These are phyloP conservation scores for Asclepias syriaca DNA, from an alignment of 257 asterid genomes.

Conservation along the genomic window DNA sequence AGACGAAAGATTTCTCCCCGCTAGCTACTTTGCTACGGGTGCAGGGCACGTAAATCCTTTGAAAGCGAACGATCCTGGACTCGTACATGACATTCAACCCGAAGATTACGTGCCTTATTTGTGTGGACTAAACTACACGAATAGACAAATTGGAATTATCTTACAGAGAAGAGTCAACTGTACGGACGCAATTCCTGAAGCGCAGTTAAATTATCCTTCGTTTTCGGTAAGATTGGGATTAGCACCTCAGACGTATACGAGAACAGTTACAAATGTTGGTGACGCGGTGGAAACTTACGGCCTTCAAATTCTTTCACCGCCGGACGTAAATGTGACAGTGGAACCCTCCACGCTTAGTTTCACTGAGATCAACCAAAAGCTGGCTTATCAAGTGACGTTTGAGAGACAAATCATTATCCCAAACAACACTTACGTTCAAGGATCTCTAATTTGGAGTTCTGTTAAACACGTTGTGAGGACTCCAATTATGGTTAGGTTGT, in stretches of 20 bases:
- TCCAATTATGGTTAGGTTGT: neutral
- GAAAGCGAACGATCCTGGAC: slow-evolving; percentile 3
- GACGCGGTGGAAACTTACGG: neutral
- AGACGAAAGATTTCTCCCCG: neutral
- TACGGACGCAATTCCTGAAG: neutral
- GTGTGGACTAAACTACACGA: slow-evolving; percentile 1
- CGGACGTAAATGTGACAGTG: neutral
- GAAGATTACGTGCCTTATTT: slow-evolving; percentile 2
- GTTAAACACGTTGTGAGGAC: neutral
- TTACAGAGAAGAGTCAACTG: neutral
- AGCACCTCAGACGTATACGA: neutral
- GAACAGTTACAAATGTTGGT: slow-evolving; percentile 7
- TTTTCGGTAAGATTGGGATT: neutral
- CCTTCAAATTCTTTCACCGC: neutral
- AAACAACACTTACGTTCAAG: neutral
- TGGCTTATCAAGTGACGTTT: neutral
- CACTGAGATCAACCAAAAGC: neutral
- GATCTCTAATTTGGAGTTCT: slow-evolving; percentile 5
- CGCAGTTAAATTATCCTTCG: slow-evolving; percentile 10
- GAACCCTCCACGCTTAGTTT: slow-evolving; percentile 2
- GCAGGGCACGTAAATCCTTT: slow-evolving; percentile 7
- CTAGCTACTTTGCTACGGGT: neutral
- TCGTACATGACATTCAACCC: slow-evolving; percentile 1
- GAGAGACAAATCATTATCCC: no score
- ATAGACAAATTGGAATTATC: neutral